These are phyloP conservation scores for Termitomyces sp. DNA, from an alignment of 768 basidiomycete species.

Conservation along the genomic window DNA sequence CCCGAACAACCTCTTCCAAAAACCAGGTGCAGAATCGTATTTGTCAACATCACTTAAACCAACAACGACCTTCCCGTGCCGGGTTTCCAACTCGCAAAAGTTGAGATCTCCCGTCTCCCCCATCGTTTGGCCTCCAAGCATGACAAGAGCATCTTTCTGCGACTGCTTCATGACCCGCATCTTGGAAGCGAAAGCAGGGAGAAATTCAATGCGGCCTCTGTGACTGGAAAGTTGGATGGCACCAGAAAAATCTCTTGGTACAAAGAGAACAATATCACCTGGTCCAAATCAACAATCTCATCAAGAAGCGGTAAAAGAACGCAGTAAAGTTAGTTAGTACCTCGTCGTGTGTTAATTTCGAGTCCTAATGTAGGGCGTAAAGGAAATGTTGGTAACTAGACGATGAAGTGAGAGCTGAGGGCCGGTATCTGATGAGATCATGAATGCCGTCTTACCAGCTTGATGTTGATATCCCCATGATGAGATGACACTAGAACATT, in stretches of 20 bases:
- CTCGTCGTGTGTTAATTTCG: constrained; percentile 30
- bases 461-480: constrained; percentile 34
- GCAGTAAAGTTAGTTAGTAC: constrained; percentile 16
- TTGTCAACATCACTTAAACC: constrained; percentile 40
- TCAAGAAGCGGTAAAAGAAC: not conserved
- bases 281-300: not conserved
- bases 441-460: constrained; percentile 29
- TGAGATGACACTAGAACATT: constrained; percentile 32
- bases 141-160: constrained; percentile 33
- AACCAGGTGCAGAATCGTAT: constrained; percentile 24
- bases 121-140: constrained; percentile 26
- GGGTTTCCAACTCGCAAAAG: constrained; percentile 35
- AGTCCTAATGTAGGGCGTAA: constrained; percentile 34
- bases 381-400: constrained; percentile 28
- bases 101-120: constrained; percentile 23
- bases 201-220: constrained; percentile 20
- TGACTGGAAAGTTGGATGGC: constrained; percentile 24
- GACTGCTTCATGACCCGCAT: constrained; percentile 23
- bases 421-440: not conserved
- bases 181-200: constrained; percentile 24
- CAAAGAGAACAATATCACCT: constrained; percentile 24
- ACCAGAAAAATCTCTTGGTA: constrained; percentile 25
- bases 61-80: constrained; percentile 36
- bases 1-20: constrained; percentile 34
- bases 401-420: not conserved